Percentiles rank a stretch among this genome's conserved stretches.
Evolutionary conservation across 352 stramenopile species (phyloP).

Genomic region (Nothophytophthora sp.): DNA sequence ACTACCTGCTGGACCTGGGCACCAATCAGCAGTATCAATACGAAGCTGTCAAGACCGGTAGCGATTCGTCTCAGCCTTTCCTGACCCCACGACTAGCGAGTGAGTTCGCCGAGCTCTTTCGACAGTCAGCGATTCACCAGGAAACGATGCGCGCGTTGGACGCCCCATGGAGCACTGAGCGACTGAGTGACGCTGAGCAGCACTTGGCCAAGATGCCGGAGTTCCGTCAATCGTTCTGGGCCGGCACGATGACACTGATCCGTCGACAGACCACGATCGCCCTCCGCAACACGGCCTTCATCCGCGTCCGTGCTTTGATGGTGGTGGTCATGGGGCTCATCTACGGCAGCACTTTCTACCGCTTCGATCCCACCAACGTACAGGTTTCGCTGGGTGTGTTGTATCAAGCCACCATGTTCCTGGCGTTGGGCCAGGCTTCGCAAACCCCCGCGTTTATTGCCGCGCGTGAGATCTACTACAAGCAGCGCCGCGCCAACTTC

Average conservation of each 20-base stretch:
- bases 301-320: constrained; percentile 15
- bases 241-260: constrained; percentile 34
- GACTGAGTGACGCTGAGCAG: neutral
- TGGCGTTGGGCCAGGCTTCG: constrained; percentile 49
- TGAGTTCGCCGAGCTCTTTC: constrained; percentile 7
- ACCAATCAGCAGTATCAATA: constrained; percentile 11
- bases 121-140: constrained; percentile 22
- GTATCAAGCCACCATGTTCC: constrained; percentile 67
- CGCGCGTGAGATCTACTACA: constrained; percentile 58
- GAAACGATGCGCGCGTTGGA: constrained; percentile 64
- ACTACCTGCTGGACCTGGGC: constrained; percentile 13
- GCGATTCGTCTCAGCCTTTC: neutral
- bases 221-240: constrained; percentile 42
- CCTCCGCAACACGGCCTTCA: constrained; percentile 16
- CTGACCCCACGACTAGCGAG: constrained; percentile 7
- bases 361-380: constrained; percentile 14
- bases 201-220: constrained; percentile 55
- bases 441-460: constrained; percentile 66
- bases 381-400: constrained; percentile 53
- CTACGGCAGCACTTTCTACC: constrained; percentile 24
- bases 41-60: neutral
- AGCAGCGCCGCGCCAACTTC: constrained; percentile 65
- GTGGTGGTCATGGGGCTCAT: constrained; percentile 23
- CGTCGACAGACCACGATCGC: constrained; percentile 47
- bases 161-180: constrained; percentile 1